Percentiles rank a stretch among this genome's conserved stretches.
Evolutionary conservation across 2,329 filamentous ascomycete species (phyloP).

Genomic region (Xylaria multiplex): DNA sequence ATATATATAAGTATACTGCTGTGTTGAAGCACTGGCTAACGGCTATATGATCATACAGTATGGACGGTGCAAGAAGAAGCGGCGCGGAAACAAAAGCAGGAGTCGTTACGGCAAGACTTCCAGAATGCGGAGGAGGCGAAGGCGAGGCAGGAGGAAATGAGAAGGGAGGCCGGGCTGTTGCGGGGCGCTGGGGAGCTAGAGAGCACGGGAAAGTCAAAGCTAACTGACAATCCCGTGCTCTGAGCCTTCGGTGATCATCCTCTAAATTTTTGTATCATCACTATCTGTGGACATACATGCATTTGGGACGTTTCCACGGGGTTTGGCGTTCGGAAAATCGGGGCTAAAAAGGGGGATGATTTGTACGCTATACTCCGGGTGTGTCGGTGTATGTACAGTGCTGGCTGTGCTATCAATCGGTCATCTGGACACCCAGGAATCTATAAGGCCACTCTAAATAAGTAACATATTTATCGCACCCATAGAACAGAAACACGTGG

Average conservation of each 20-base stretch:
- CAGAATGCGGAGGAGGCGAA: conserved; percentile 52
- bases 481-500: neutral
- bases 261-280: conserved; percentile 16
- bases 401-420: neutral
- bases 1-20: neutral
- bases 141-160: conserved; percentile 55
- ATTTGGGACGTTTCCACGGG: neutral
- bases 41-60: conserved; percentile 48
- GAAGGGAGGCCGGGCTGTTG: conserved; percentile 49
- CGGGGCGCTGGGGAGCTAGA: conserved; percentile 17
- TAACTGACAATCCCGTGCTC: conserved; percentile 17
- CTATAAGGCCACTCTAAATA: neutral
- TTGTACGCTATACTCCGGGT: neutral
- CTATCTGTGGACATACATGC: conserved; percentile 7
- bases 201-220: conserved; percentile 29
- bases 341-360: neutral
- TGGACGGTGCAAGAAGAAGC: conserved; percentile 58
- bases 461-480: neutral
- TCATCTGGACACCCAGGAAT: neutral
- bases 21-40: conserved; percentile 13
- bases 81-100: conserved; percentile 50
- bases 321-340: conserved; percentile 27
- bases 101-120: conserved; percentile 49
- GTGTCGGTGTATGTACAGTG: neutral
- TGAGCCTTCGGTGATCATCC: neutral